Evolutionary conservation across 164 flowering plant species (phyloP).

Genomic region (Echeveria elegans): DNA sequence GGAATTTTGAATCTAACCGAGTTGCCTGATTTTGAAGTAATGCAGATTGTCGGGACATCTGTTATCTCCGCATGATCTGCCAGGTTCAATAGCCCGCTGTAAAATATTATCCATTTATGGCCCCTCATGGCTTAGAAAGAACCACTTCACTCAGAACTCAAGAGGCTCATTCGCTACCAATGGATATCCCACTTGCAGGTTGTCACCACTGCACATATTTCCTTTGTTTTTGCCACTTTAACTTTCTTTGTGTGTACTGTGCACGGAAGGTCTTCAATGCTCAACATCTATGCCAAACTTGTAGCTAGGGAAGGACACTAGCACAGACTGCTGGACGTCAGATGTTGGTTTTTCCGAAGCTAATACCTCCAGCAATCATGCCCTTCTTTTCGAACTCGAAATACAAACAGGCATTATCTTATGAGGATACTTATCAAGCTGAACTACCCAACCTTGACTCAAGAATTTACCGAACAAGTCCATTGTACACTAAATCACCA

Average conservation of each 20-base stretch:
- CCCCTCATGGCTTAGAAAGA: slow-evolving; percentile 24
- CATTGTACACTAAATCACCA: not conserved
- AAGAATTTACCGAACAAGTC: not conserved
- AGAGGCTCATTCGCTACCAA: slow-evolving; percentile 15
- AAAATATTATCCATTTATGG: slow-evolving; percentile 21
- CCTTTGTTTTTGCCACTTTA: not conserved
- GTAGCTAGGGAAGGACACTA: slow-evolving; percentile 11
- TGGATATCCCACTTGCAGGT: not conserved
- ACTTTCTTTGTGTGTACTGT: slow-evolving; percentile 4
- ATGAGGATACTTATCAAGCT: not conserved
- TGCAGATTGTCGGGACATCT: slow-evolving; percentile 56
- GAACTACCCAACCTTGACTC: not conserved
- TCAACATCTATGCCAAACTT: slow-evolving; percentile 16
- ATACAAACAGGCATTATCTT: not conserved
- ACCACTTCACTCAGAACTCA: slow-evolving; percentile 26
- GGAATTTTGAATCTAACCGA: not conserved
- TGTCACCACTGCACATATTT: slow-evolving; percentile 4
- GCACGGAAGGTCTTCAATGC: slow-evolving; percentile 31
- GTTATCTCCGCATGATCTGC: slow-evolving; percentile 34
- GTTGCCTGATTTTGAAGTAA: slow-evolving; percentile 29
- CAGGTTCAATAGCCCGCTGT: slow-evolving; percentile 20
- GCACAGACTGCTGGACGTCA: slow-evolving; percentile 15
- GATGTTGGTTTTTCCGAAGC: slow-evolving; percentile 29
- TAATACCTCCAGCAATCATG: slow-evolving; percentile 23
- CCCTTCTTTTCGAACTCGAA: slow-evolving; percentile 16